Evolutionary conservation across 345 rosid genomes (phyloP), one percentile per base, ranked within the genome.

Genomic region (Heritiera littoralis): DNA sequence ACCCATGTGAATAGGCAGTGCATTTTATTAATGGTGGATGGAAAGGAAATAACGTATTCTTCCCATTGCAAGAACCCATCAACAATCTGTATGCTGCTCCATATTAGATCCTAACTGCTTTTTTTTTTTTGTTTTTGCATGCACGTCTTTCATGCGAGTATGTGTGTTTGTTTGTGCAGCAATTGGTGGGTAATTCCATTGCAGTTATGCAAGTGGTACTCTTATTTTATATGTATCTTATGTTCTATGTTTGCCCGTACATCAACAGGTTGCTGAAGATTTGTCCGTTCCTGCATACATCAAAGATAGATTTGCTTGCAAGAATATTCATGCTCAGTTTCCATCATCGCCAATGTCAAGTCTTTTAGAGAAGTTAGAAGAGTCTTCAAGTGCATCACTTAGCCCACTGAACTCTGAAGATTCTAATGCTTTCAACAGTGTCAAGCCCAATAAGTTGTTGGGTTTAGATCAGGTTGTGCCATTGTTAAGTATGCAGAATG

Each of bases 201-300:
- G 13, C 72, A 43, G 43, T 41, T 41, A 46, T 59, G 40, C 15
- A 35, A 17, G 74, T 55, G 64, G 41, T 77, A 56, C 73, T 18
- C 13, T 51, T 40, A 28, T 64, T 15, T 11, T 41, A 32, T 72
- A 5, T 30, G 14, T 46, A 38, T 49, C 59, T 55, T 63, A 73
- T 38, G 18, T 80, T 41, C 28, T 45, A n/a, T 35, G 9, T 58
- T 49, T 64, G 43, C 5, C 71, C 9, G 30, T 72, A 45, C 45
- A 41, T 64, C 41, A 74, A 79, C 87, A 91, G 95, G 80, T 89
- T 84, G 79, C 84, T 65, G 93, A 91, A 80, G 90, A 88, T 71
- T 72, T 63, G 14, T 78, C 84, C 9, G 51, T 84, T 48, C 82
- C 86, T 17, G 70, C 80, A 68, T 54, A 74, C 61, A 48, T 88